phyloP scores from a whole-genome alignment of 176 grass and related monocot species.

The Rhipidocladum racemiflorum region DNA sequence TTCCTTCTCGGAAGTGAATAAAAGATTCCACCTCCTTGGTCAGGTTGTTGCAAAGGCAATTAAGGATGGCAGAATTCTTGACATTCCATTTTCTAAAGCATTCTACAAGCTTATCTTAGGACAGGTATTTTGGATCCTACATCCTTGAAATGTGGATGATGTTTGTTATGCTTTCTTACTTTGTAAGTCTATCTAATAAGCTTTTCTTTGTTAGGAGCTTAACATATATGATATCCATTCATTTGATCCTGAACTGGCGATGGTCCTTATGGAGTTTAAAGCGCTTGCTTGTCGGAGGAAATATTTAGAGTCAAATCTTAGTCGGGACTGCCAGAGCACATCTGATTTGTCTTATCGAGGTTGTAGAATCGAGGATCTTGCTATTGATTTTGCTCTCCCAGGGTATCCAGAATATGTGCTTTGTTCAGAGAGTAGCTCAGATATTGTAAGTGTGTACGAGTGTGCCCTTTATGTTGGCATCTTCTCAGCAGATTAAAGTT shows the following conservation, averaged over 20 bases:
- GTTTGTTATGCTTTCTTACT: background rate
- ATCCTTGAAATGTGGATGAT: constrained; percentile 28
- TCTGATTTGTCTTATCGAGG: constrained; percentile 72
- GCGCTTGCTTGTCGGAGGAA: constrained; percentile 65
- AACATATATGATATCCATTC: constrained; percentile 72
- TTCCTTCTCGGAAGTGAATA: constrained; percentile 53
- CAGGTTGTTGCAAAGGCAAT: constrained; percentile 72
- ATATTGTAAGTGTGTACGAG: constrained; percentile 49
- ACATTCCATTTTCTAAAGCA: constrained; percentile 78
- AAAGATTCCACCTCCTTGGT: constrained; percentile 61
- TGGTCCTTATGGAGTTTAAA: constrained; percentile 66
- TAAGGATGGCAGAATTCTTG: constrained; percentile 69
- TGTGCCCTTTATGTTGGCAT: background rate
- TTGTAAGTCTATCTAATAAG: constrained; percentile 11
- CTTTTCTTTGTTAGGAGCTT: constrained; percentile 54
- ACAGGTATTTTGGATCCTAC: constrained; percentile 44
- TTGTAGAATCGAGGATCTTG: constrained; percentile 69
- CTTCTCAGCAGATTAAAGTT: constrained; percentile 28
- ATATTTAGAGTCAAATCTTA: constrained; percentile 46
- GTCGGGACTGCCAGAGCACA: constrained; percentile 29
- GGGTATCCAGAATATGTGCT: constrained; percentile 77
- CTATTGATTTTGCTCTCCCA: constrained; percentile 82
- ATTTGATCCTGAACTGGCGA: constrained; percentile 66
- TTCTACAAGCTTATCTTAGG: constrained; percentile 72
- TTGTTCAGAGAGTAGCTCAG: constrained; percentile 34